Conservation (phyloP, 208 protist species). For the Leishmania aethiopica region DNA sequence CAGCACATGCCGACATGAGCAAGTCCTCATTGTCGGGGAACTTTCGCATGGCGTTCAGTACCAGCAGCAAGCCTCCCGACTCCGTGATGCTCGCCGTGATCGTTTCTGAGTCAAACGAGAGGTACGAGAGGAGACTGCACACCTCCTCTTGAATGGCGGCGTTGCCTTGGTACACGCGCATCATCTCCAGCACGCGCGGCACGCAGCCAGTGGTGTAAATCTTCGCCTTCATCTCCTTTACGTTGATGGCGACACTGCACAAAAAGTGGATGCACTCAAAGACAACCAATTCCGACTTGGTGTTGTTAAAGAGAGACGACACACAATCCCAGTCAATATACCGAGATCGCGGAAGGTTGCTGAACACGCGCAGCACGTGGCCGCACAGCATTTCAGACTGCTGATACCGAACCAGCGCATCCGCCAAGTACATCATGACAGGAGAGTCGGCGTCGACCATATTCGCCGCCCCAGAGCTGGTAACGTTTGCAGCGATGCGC, state of each 20-base stretch:
- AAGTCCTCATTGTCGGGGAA: slow-evolving; percentile 84
- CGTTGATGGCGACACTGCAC: slow-evolving; percentile 79
- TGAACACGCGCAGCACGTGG: slow-evolving; percentile 81
- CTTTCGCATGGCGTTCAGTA: slow-evolving; percentile 82
- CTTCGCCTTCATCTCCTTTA: slow-evolving; percentile 82
- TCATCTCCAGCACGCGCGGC: slow-evolving; percentile 71
- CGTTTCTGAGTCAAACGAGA: slow-evolving; percentile 91
- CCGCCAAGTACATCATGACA: slow-evolving; percentile 66
- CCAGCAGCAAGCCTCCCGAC: slow-evolving; percentile 65
- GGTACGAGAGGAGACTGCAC: slow-evolving; percentile 89
- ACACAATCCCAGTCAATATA: slow-evolving; percentile 82
- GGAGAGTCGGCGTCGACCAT: slow-evolving; percentile 60
- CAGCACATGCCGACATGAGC: slow-evolving; percentile 82
- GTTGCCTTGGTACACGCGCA: slow-evolving; percentile 66
- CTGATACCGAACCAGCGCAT: slow-evolving; percentile 62
- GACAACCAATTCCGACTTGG: slow-evolving; percentile 66
- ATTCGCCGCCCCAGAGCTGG: slow-evolving; percentile 60
- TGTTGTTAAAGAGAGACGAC: slow-evolving; percentile 59
- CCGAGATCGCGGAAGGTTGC: slow-evolving; percentile 74
- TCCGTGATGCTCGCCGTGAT: slow-evolving; percentile 88
- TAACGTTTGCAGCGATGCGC: slow-evolving; percentile 78
- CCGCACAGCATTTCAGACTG: slow-evolving; percentile 73
- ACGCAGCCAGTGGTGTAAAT: slow-evolving; percentile 84
- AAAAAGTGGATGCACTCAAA: slow-evolving; percentile 83
- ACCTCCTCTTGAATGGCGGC: slow-evolving; percentile 78